phyloP scores from a whole-genome alignment of 371 early-diverging fungal species.

The Thermomucor indicae-seudaticae region DNA sequence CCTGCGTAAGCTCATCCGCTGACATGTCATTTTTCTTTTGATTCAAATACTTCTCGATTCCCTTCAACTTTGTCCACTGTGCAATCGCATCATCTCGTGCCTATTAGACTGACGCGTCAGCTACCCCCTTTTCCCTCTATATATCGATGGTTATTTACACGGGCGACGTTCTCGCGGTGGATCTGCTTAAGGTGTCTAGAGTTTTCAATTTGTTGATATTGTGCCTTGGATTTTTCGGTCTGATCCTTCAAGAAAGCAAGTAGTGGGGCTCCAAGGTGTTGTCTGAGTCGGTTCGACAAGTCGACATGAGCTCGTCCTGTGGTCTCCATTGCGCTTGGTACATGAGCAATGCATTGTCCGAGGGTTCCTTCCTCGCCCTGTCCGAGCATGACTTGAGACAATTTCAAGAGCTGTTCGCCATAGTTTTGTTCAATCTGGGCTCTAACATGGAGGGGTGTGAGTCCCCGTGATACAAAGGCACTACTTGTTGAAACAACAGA shows the following conservation, averaged over 20 bases:
- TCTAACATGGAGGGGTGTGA: slow-evolving; percentile 2
- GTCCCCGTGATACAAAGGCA: neutral
- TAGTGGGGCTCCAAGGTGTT: slow-evolving; percentile 18
- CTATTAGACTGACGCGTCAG: neutral
- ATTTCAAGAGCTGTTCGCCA: slow-evolving; percentile 19
- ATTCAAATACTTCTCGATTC: slow-evolving; percentile 13
- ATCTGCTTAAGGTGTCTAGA: slow-evolving; percentile 27
- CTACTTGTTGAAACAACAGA: neutral
- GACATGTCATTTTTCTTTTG: slow-evolving; percentile 3
- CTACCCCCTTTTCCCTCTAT: no score
- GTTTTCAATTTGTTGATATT: slow-evolving; percentile 37
- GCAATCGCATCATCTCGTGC: slow-evolving; percentile 11
- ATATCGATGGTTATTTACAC: slow-evolving; percentile 30
- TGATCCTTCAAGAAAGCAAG: slow-evolving; percentile 18
- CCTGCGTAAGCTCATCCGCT: slow-evolving; percentile 11
- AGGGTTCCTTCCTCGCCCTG: slow-evolving; percentile 22
- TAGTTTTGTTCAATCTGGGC: slow-evolving; percentile 26
- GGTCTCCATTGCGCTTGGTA: slow-evolving; percentile 24
- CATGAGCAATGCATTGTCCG: slow-evolving; percentile 18
- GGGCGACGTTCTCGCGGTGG: slow-evolving; percentile 31
- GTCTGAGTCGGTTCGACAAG: slow-evolving; percentile 22
- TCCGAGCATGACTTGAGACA: slow-evolving; percentile 19
- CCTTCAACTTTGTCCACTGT: slow-evolving; percentile 13
- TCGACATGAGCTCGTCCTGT: slow-evolving; percentile 25
- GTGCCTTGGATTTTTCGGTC: slow-evolving; percentile 17